Conservation (phyloP, 176 grass and related monocot genomes). For the Hyparrhenia diplandra region DNA sequence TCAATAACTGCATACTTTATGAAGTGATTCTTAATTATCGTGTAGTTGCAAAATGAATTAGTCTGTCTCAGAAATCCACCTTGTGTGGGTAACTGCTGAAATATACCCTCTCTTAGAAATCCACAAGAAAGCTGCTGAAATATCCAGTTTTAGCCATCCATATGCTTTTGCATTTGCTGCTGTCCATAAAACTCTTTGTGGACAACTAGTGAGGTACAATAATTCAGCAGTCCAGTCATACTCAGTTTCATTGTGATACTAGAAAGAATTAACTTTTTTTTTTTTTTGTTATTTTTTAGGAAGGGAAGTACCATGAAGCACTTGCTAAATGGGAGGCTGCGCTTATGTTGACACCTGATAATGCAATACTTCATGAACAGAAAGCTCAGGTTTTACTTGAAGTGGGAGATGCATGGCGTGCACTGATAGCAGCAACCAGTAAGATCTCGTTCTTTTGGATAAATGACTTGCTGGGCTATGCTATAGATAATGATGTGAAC, state of each 20-base stretch:
- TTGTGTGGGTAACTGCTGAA: neutral
- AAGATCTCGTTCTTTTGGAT: slow-evolving; percentile 19
- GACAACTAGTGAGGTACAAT: neutral
- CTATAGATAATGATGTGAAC: neutral
- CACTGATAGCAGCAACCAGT: slow-evolving; percentile 74
- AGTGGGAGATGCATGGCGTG: slow-evolving; percentile 78
- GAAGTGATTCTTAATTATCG: neutral
- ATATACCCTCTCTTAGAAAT: neutral
- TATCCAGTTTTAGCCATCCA: neutral
- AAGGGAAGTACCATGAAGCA: slow-evolving; percentile 78
- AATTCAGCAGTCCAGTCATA: neutral
- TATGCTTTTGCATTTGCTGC: neutral
- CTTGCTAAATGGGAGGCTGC: slow-evolving; percentile 84
- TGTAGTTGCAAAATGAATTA: neutral
- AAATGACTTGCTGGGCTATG: neutral
- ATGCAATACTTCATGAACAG: slow-evolving; percentile 72
- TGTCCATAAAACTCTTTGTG: neutral
- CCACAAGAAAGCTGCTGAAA: neutral
- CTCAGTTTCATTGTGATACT: neutral
- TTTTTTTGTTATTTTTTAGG: slow-evolving; percentile 45
- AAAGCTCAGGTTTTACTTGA: slow-evolving; percentile 91
- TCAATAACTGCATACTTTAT: neutral
- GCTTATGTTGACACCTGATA: slow-evolving; percentile 62
- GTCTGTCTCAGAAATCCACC: neutral
- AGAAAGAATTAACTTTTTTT: neutral